Base-by-base conservation (phyloP, 2,329 filamentous ascomycete species). In the Colletotrichum sp. region DNA sequence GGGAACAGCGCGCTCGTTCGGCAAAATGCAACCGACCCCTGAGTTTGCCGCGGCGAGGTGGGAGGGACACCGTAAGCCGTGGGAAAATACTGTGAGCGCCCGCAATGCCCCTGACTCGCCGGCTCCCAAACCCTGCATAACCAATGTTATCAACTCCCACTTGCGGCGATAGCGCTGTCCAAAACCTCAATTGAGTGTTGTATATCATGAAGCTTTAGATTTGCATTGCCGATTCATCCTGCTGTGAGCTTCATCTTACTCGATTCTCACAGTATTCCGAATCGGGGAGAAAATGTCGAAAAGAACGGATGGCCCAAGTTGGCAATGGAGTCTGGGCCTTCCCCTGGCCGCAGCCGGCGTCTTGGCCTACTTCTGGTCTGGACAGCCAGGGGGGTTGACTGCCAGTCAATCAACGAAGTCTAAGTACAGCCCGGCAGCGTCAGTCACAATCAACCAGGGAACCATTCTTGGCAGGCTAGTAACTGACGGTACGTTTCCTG, bases 381-480 rank as follows among this genome's bases (percentile, higher is more conserved):
- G 24, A 24, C 66, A 59, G 34, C 8, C 3, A 18, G 55, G 30
- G 24, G 21, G 24, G 2, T 18, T 34, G 1, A 18, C 15, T 13
- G 4, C 15, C 6, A 12, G n/a, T 57, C 65, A 68, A 18, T 36
- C 8, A 10, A 26, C 21, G 21, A 70, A 70, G 36, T 18, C 67
- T 8, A 62, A 49, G 55, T 62, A 70, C 36, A 70, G 55, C 15
- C 67, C 67, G 55, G 67, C 24, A 24, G 57, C 67, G 12, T 78
- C 79, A 3, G 82, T 83, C 9, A 81, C 66, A 16, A 81, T 82
- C n/a, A 75, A 78, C 26, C 81, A 85, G 71, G 84, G 83, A 0
- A 79, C 76, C 2, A 77, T 85, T 13, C 57, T 83, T 68, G 83
- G 84, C 2, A 82, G 80, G 30, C 72, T 82, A 6, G 77, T 85